Base-by-base conservation (phyloP, 768 basidiomycete genomes). In the Suillus cothurnatus region DNA sequence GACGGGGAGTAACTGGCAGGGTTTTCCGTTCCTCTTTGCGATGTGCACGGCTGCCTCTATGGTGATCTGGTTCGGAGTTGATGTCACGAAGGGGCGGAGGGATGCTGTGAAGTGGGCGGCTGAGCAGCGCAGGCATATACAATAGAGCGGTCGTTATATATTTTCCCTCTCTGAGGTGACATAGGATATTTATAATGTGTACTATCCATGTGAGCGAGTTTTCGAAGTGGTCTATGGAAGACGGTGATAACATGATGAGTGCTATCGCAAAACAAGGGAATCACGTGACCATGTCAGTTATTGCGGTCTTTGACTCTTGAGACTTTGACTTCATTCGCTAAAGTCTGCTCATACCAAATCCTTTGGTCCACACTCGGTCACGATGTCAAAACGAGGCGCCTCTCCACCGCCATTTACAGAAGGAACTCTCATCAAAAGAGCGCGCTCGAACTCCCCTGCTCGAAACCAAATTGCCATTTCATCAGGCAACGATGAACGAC, bases 21-120 rank as follows among this genome's bases (percentile, higher is more conserved):
- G 93, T 0, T 94, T 94, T 73, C 90, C 91, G 2, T 94, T 94
- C 79, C 78, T 94, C 26, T 93, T 94, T 70, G 88, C 86, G 32
- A 76, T 93, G 9, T 93, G 91, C 68, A 72, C 79, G 14, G 72
- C 76, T 26, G 92, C 93, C 1, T 89, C 88, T 41, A 23, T 92
- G 56, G 83, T 90, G 21, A 94, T 94, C 62, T 94, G 91, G 90
- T 88, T 94, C 71, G 84, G 80, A 59, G 85, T 90, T 3, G 87
- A 91, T 71, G 79, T 91, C 2, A 71, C 79, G 62, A 87, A 87
- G 73, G 90, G 90, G 19, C 77, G 89, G 61, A 74, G 78, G 36
- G 87, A 90, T 74, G 90, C 90, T 9, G 80, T 84, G 28, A 74
- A 71, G 43, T 89, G 89, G 86, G 88, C 87, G 0, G 79, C 69